phyloP scores from a whole-genome alignment of 2,329 filamentous ascomycete species.

The Talaromyces piceae region DNA sequence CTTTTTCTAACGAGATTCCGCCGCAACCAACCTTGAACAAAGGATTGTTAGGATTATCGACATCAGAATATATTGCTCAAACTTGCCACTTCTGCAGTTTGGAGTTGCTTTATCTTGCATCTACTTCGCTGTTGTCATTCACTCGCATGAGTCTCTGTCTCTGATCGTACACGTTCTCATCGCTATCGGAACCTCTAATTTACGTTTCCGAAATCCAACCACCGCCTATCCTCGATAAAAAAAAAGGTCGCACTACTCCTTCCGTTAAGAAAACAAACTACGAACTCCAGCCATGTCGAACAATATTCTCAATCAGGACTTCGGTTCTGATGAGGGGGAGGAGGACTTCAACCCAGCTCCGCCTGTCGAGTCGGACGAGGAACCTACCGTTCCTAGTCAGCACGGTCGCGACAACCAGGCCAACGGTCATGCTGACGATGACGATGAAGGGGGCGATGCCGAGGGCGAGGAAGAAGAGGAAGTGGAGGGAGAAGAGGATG shows the following conservation, averaged over 20 bases:
- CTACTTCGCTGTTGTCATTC: neutral
- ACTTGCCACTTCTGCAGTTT: neutral
- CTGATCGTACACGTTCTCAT: neutral
- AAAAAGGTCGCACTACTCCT: too few relatives aligned
- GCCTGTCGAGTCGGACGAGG: slow-evolving; percentile 61
- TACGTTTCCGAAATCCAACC: neutral
- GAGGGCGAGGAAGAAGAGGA: slow-evolving; percentile 30
- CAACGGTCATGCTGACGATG: slow-evolving; percentile 33
- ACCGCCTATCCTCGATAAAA: too few relatives aligned
- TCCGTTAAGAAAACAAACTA: too few relatives aligned
- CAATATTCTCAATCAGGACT: slow-evolving; percentile 44
- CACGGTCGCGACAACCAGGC: slow-evolving; percentile 37
- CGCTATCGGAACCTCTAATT: neutral
- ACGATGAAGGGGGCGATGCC: slow-evolving; percentile 26
- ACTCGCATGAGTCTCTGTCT: neutral
- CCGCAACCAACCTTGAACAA: neutral
- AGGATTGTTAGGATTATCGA: neutral
- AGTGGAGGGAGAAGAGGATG: slow-evolving; percentile 42
- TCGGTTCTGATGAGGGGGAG: slow-evolving; percentile 62
- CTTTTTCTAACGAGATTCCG: neutral
- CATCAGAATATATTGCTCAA: neutral
- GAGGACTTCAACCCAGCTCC: slow-evolving; percentile 83
- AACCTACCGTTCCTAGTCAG: slow-evolving; percentile 31
- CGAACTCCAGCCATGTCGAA: slow-evolving; percentile 24
- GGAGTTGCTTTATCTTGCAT: neutral